phyloP scores from a whole-genome alignment of 2,329 filamentous ascomycete genomes.

The Pseudopyricularia javanii region DNA sequence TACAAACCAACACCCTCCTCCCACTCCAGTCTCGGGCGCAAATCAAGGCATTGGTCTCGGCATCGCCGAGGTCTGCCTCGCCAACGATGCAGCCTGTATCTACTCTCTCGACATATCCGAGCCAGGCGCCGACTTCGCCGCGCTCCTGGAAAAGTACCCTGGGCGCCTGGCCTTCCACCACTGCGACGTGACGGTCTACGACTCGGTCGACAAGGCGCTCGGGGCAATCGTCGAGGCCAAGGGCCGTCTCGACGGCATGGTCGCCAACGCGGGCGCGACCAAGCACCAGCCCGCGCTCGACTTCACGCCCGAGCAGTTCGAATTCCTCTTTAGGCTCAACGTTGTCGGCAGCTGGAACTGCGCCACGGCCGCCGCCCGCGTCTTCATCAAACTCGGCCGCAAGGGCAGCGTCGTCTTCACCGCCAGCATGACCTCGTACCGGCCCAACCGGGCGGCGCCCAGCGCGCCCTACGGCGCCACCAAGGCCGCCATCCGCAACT shows the following conservation, averaged over 20 bases:
- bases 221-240: constrained; percentile 15
- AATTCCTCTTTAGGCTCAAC: constrained; percentile 31
- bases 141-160: constrained; percentile 24
- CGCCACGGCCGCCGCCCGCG: constrained; percentile 29
- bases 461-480: constrained; percentile 34
- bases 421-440: neutral
- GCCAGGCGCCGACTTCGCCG: constrained; percentile 22
- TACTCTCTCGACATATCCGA: constrained; percentile 27
- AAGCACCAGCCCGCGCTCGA: constrained; percentile 33
- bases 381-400: constrained; percentile 21
- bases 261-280: constrained; percentile 27
- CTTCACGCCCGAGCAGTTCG: constrained; percentile 24
- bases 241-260: constrained; percentile 28
- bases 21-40: constrained; percentile 24
- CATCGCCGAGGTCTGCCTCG: constrained; percentile 31
- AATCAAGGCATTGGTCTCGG: constrained; percentile 32
- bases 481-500: constrained; percentile 13
- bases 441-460: constrained; percentile 24
- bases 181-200: constrained; percentile 30
- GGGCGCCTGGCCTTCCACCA: constrained; percentile 29
- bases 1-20: neutral
- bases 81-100: constrained; percentile 25
- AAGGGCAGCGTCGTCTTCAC: constrained; percentile 12
- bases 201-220: constrained; percentile 17
- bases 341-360: constrained; percentile 31